Conservation (phyloP, 202 grass and related monocot genomes). For the Brachypodium distachyon region DNA sequence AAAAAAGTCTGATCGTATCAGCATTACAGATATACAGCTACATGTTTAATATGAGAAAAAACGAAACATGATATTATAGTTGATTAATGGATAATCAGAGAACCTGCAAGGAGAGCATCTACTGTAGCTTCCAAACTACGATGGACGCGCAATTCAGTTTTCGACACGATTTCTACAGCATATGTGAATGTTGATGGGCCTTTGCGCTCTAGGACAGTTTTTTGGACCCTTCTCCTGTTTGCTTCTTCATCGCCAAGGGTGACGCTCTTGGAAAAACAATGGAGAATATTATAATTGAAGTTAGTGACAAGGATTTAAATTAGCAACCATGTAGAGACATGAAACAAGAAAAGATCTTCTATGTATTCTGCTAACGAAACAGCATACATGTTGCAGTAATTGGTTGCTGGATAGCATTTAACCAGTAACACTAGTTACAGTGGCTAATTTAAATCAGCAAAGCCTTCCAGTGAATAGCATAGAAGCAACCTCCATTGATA, state of each 20-base stretch:
- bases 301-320: not conserved
- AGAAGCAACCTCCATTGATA: not conserved
- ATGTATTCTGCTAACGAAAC: not conserved
- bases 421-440: not conserved
- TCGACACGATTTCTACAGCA: slow-evolving; percentile 88
- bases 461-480: not conserved
- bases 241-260: slow-evolving; percentile 93
- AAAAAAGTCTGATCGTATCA: not conserved
- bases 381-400: not conserved
- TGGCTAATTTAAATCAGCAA: not conserved
- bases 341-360: not conserved
- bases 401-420: not conserved
- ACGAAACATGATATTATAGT: slow-evolving; percentile 5
- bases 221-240: slow-evolving; percentile 72
- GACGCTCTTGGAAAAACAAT: slow-evolving; percentile 48
- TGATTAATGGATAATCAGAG: not conserved
- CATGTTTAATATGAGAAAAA: not conserved
- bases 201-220: slow-evolving; percentile 75
- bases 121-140: slow-evolving; percentile 69
- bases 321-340: not conserved
- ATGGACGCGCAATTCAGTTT: slow-evolving; percentile 74
- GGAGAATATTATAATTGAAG: not conserved
- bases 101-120: slow-evolving; percentile 85
- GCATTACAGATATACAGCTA: not conserved
- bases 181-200: slow-evolving; percentile 83